Base-by-base conservation (phyloP, 176 grass and related monocot species). In the Lolium multiflorum region DNA sequence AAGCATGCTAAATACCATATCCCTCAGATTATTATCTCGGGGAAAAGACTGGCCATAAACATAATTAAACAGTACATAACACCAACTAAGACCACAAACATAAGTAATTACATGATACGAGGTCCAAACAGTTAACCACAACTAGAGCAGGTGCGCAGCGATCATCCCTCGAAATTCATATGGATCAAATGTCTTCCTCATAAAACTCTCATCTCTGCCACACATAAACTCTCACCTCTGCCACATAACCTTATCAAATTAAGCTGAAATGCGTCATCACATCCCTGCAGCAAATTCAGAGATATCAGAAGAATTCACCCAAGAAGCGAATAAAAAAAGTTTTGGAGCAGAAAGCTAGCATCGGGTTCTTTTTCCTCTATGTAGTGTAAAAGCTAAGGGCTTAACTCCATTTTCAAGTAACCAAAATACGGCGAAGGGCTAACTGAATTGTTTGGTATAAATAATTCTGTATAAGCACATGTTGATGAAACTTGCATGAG, bases 201-300 rank as follows among this genome's bases (percentile, higher is more conserved):
- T 71, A 28, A 74, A n/a, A 41, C 38, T n/a, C 16, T 54, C 7
- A 55, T 4, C 11, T 35, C 31, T 35, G 31, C 31, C 31, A 35
- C 31, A 35, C 31, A n/a, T 39, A 39, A 39, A 4, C 38, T 39
- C 38, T 52, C 50, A 60, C 60, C 77, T 81, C 25, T 43, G 59
- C 20, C n/a, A 61, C 52, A 16, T 14, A 10, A 80, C 37, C 56
- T 61, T 51, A 26, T 55, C 78, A 52, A 43, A 50, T 51, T 43
- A 6, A 7, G 11, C 51, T 62, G 51, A 55, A 80, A 67, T 46
- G 51, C 61, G 48, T 18, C n/a, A 3, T 83, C 62, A 78, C 43
- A 83, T 88, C 71, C 64, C 81, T 83, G 74, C 17, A 54, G 18
- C 43, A 61, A 62, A 61, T 26, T 43, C 15, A 78, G 54, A 12